A percentile compares a stretch with the other conserved stretches of the same genome.
phyloP scores from a whole-genome alignment of 2,329 filamentous ascomycete genomes.

The Penicillium psychrosexuale region DNA sequence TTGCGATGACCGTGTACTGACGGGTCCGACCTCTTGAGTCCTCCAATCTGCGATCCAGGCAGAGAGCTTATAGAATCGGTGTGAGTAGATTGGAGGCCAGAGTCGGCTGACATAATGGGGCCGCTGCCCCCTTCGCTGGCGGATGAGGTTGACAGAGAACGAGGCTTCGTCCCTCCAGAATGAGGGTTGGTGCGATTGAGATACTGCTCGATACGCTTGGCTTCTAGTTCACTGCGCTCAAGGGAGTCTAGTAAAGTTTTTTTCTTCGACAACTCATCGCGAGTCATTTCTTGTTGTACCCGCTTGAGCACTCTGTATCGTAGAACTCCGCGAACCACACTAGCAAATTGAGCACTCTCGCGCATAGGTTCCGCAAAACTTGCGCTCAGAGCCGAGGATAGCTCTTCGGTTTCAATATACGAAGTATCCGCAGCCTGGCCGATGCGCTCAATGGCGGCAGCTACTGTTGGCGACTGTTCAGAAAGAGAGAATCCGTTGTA shows the following conservation, averaged over 20 bases:
- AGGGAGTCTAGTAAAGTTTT: conserved; percentile 75
- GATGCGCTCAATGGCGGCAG: conserved; percentile 87
- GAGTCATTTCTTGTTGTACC: conserved; percentile 96
- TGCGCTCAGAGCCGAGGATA: conserved; percentile 82
- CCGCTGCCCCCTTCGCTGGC: conserved; percentile 50
- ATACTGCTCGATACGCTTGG: conserved; percentile 89
- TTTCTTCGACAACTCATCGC: conserved; percentile 89
- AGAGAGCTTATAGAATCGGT: conserved; percentile 64
- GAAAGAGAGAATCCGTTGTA: conserved; percentile 97
- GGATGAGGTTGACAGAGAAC: conserved; percentile 62
- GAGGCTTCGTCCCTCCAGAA: conserved; percentile 45
- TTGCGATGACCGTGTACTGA: conserved; percentile 63
- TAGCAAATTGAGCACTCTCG: conserved; percentile 94
- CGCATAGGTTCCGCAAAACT: conserved; percentile 97
- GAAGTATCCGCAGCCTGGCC: conserved; percentile 94
- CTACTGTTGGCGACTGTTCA: conserved; percentile 82
- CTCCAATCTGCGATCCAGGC: conserved; percentile 71
- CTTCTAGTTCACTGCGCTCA: conserved; percentile 91
- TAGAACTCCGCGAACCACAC: conserved; percentile 84
- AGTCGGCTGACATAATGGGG: conserved; percentile 80
- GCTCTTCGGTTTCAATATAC: conserved; percentile 90
- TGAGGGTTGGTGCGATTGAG: conserved; percentile 61
- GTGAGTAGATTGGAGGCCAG: conserved; percentile 89
- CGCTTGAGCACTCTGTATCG: conserved; percentile 89
- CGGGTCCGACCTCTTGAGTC: conserved; percentile 39